A percentile compares a stretch with the other conserved stretches of the same genome.
Conservation (phyloP, 176 grass and related monocot genomes). For the Bromus sterilis region DNA sequence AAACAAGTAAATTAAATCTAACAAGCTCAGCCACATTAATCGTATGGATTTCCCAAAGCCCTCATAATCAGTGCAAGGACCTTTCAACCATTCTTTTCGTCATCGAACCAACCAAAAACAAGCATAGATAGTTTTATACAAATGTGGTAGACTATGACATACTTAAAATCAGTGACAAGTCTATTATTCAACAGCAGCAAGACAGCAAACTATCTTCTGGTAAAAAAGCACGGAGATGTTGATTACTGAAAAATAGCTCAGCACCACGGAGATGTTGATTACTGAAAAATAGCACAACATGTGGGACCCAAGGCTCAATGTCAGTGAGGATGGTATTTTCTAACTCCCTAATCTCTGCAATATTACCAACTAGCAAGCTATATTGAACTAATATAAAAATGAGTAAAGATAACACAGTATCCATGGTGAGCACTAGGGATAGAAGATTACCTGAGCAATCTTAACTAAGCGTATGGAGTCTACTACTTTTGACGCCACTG, state of each 20-base stretch:
- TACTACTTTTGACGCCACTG: conserved; percentile 53
- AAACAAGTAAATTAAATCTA: not conserved
- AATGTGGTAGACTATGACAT: not conserved
- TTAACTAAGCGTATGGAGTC: conserved; percentile 62
- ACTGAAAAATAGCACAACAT: not conserved
- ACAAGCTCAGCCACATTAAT: not conserved
- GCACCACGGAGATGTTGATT: not conserved
- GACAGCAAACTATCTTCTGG: not conserved
- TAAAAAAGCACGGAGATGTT: not conserved
- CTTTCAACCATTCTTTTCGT: not conserved
- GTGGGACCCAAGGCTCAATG: not conserved
- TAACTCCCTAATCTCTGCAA: not conserved
- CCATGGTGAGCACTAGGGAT: not conserved
- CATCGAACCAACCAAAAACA: conserved; percentile 1
- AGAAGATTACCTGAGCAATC: conserved; percentile 74
- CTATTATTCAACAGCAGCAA: conserved; percentile 11
- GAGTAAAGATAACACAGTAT: conserved; percentile 1
- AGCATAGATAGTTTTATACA: not conserved
- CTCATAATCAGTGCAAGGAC: not conserved
- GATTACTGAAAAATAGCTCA: not conserved
- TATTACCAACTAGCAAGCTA: not conserved
- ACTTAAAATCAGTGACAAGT: not conserved
- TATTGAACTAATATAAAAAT: conserved; percentile 4
- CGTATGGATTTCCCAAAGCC: not conserved
- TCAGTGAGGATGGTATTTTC: not conserved